Conservation (phyloP, 1,284 basidiomycete species). For the Sporisorium iseilematis-ciliati region DNA sequence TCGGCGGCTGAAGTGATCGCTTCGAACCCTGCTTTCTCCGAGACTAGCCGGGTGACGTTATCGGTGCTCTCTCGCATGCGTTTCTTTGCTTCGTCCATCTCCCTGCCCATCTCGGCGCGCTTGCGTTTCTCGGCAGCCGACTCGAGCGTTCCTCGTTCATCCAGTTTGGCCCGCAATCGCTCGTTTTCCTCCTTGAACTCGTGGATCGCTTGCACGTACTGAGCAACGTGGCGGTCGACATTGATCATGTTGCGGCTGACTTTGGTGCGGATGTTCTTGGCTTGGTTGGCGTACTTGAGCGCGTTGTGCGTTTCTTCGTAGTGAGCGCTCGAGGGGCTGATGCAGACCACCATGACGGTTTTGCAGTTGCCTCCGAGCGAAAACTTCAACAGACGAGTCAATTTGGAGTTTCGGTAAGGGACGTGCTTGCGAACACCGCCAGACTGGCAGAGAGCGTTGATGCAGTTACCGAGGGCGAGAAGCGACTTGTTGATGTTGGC, state of each 20-base stretch:
- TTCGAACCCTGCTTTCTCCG: slow-evolving; percentile 75
- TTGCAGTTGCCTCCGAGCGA: slow-evolving; percentile 70
- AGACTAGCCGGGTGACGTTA: slow-evolving; percentile 69
- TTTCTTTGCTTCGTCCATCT: slow-evolving; percentile 77
- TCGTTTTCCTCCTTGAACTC: slow-evolving; percentile 83
- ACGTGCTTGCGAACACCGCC: slow-evolving; percentile 60
- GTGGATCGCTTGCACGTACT: slow-evolving; percentile 86
- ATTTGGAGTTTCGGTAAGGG: slow-evolving; percentile 68
- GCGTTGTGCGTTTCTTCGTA: slow-evolving; percentile 70
- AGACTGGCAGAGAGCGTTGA: slow-evolving; percentile 68
- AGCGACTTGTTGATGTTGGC: slow-evolving; percentile 70
- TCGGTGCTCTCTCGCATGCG: slow-evolving; percentile 78
- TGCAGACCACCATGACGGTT: slow-evolving; percentile 70
- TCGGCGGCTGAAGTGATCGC: slow-evolving; percentile 83
- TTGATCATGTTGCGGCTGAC: slow-evolving; percentile 69
- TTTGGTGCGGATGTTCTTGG: slow-evolving; percentile 70
- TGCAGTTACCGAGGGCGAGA: slow-evolving; percentile 69
- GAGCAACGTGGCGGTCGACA: slow-evolving; percentile 68
- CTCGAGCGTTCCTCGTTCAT: slow-evolving; percentile 72
- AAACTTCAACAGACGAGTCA: slow-evolving; percentile 69
- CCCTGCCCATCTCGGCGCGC: slow-evolving; percentile 72
- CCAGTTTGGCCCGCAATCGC: slow-evolving; percentile 86
- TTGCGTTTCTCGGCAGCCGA: slow-evolving; percentile 74
- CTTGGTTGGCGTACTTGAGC: slow-evolving; percentile 70
- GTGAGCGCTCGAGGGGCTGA: slow-evolving; percentile 67